Evolutionary conservation across 495 filamentous ascomycete species (phyloP), one percentile per base, ranked within the genome.

Genomic region (Copromyces sp.): DNA sequence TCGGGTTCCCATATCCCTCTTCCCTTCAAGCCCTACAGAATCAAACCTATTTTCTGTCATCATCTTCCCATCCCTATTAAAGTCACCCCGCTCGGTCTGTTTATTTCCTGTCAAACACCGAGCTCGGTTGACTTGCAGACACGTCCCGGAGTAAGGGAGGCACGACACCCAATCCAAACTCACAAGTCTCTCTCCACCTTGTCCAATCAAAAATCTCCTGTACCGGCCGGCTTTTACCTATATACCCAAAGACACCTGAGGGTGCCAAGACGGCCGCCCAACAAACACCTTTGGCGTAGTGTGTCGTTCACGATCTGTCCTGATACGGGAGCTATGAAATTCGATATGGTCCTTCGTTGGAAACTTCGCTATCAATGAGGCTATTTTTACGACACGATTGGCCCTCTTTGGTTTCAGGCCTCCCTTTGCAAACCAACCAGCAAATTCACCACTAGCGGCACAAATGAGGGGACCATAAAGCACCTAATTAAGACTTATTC

Each of bases 131-230:
- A 17, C 14, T 17, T 44, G 41, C 14, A 14, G 14, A 17, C 1
- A 16, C 5, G 41, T 17, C 7, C 41, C 1, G 17, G 17, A 45
- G 44, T 7, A 45, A 45, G 42, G 7, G 42, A 45, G 42, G 42
- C 16, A 45, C 42, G 7, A 45, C 17, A 9, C 42, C 16, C 42
- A 3, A 45, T n/a, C n/a, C 17, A 6, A 61, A 75, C 73, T 74
- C 61, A 76, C 73, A 24, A 70, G 45, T 78, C 72, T 41, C 70
- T 75, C 47, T 78, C 75, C 24, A 75, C 73, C 71, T 77, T 78
- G 69, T 75, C 77, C 12, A 77, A 77, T 69, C 35, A 73, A 40
- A 8, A 76, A 78, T 70, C 68, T 75, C 70, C 77, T 73, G 68
- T 78, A 74, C 73, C 77, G 77, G 14, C 16, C n/a, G 42, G 17